phyloP scores from a whole-genome alignment of 352 stramenopile species.

The Phytophthora pini region DNA sequence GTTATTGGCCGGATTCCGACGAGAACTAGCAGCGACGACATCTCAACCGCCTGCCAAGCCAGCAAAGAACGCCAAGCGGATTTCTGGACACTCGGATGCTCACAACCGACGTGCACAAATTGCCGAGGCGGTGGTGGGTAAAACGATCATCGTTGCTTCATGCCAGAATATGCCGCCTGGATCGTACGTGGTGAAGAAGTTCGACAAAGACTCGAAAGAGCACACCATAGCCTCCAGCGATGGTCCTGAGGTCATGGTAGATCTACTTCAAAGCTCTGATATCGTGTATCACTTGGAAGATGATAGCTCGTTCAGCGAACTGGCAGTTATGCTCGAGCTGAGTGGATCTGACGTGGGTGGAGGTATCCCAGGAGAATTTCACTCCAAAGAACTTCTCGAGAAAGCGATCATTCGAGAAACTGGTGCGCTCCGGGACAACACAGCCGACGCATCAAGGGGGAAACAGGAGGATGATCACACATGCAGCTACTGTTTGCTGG shows the following conservation, averaged over 20 bases:
- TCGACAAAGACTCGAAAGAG: constrained; percentile 26
- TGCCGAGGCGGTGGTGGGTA: constrained; percentile 36
- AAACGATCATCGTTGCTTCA: constrained; percentile 34
- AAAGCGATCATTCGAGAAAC: constrained; percentile 45
- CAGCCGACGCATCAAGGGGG: background rate
- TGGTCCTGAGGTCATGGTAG: constrained; percentile 15
- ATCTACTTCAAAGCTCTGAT: constrained; percentile 34
- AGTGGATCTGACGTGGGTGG: constrained; percentile 32
- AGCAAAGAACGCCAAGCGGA: constrained; percentile 15
- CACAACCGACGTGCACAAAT: constrained; percentile 29
- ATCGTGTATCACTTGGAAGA: constrained; percentile 38
- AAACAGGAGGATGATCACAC: background rate
- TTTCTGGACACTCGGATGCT: constrained; percentile 15
- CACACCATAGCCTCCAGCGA: constrained; percentile 16
- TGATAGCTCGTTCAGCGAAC: constrained; percentile 28
- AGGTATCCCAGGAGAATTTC: constrained; percentile 38
- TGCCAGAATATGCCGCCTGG: constrained; percentile 15
- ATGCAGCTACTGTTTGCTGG: constrained; percentile 39
- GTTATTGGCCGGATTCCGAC: constrained; percentile 36
- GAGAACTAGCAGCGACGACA: background rate
- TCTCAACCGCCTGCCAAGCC: background rate
- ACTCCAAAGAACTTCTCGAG: constrained; percentile 47
- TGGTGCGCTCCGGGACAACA: constrained; percentile 14
- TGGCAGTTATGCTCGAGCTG: constrained; percentile 41
- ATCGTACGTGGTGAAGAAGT: constrained; percentile 26